These are phyloP conservation scores for Hypomyces perniciosus DNA, from an alignment of 2,329 filamentous ascomycete species.

Conservation along the genomic window DNA sequence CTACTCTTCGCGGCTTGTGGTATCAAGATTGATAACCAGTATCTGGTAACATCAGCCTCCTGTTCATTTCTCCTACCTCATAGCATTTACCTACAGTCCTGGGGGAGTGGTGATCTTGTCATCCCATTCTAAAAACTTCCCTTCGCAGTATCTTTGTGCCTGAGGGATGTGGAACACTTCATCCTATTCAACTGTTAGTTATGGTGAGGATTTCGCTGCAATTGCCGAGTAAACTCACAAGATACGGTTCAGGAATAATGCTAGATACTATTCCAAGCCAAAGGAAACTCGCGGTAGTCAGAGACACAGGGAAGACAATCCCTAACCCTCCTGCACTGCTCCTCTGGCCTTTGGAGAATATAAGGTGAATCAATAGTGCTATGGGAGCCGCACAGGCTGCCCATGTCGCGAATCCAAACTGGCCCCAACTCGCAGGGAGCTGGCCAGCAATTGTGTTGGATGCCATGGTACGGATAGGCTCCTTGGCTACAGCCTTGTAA, in stretches of 20 bases:
- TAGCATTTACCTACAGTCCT: slow-evolving; percentile 57
- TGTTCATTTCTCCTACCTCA: neutral
- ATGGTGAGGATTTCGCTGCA: neutral
- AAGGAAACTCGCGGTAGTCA: slow-evolving; percentile 17
- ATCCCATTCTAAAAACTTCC: slow-evolving; percentile 76
- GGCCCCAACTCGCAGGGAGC: neutral
- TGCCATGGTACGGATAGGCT: slow-evolving; percentile 3
- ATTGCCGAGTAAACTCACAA: slow-evolving; percentile 33
- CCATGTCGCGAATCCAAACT: slow-evolving; percentile 7
- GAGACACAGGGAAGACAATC: slow-evolving; percentile 13
- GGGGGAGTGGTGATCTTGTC: slow-evolving; percentile 96
- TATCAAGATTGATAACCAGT: slow-evolving; percentile 36
- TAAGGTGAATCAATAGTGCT: slow-evolving; percentile 5
- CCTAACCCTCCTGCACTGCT: neutral
- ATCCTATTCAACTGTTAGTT: slow-evolving; percentile 49
- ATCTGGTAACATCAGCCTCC: slow-evolving; percentile 27
- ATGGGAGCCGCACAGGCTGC: slow-evolving; percentile 6
- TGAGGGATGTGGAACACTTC: slow-evolving; percentile 88
- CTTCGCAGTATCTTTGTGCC: slow-evolving; percentile 77
- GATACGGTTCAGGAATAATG: slow-evolving; percentile 46
- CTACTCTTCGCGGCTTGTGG: slow-evolving; percentile 17
- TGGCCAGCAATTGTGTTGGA: slow-evolving; percentile 1
- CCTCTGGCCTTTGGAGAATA: neutral
- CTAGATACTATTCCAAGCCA: slow-evolving; percentile 21
- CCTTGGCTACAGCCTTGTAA: neutral